phyloP scores from a whole-genome alignment of 2,329 filamentous ascomycete species.

The Beauveria asiatica region DNA sequence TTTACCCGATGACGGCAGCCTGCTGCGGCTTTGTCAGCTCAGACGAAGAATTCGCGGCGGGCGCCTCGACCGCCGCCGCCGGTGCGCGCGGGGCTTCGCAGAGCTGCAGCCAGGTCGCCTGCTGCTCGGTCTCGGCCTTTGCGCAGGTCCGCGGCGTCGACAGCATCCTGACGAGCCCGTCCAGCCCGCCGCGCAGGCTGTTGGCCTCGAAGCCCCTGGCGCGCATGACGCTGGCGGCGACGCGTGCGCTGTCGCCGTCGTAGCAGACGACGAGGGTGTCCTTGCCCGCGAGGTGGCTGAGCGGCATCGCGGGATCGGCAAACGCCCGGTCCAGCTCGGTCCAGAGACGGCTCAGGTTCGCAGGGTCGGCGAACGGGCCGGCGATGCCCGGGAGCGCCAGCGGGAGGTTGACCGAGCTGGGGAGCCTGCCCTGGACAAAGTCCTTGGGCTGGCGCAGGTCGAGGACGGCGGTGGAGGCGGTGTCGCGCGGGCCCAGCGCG shows the following conservation, averaged over 20 bases:
- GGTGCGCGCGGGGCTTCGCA: background rate
- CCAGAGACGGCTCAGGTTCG: conserved; percentile 38
- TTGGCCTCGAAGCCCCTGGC: conserved; percentile 39
- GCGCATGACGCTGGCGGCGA: conserved; percentile 45
- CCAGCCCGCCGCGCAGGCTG: conserved; percentile 35
- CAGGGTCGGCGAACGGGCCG: conserved; percentile 38
- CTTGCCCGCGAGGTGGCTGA: conserved; percentile 20
- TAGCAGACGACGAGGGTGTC: conserved; percentile 43
- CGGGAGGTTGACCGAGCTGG: conserved; percentile 36
- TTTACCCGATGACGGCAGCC: background rate
- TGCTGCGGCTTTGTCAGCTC: conserved; percentile 1
- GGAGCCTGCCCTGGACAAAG: conserved; percentile 34
- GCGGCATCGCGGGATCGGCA: too few species aligned
- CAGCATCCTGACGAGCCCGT: conserved; percentile 4
- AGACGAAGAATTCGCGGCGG: background rate
- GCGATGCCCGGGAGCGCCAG: conserved; percentile 27
- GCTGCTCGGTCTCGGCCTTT: background rate
- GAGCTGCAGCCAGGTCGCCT: conserved; percentile 3
- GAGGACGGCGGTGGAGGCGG: conserved; percentile 28
- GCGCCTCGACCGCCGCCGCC: background rate
- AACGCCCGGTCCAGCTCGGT: conserved; percentile 36
- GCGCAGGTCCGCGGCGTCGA: background rate
- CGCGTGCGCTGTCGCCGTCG: conserved; percentile 43
- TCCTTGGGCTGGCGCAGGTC: conserved; percentile 36
- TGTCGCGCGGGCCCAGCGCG: conserved; percentile 15